Evolutionary conservation across 225 moss, liverwort and hornwort genomes (phyloP), one percentile per base, ranked within the genome.

Genomic region (Sphagnum contortum): DNA sequence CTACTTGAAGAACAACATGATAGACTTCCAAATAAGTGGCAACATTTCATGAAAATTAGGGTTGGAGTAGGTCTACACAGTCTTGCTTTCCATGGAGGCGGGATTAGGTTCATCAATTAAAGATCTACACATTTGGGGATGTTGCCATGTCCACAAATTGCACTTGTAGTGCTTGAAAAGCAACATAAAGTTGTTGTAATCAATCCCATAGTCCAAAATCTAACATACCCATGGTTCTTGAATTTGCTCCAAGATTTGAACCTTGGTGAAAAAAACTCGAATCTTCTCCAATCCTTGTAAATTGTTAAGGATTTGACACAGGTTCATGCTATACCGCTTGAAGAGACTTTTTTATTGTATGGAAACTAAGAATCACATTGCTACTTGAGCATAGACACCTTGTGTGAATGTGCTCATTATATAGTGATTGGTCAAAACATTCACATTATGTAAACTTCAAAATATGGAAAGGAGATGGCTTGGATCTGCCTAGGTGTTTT

Each of bases 121-220:
- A 61, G 68, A 53, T 1, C 0, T 1, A 48, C 7, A 63, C 12
- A 56, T 68, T 3, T 89, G 87, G 0, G 64, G 65, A 5, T 80
- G 75, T 10, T 92, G 78, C 92, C 96, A 98, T 3, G 74, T 74
- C 8, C 79, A 66, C 13, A 98, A 64, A 49, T 76, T 98, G 61
- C 96, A 98, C 49, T 92, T 92, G 62, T 98, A 98, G 69, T 88
- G 90, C 54, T 91, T 91, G 48, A 98, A 78, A 4, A 98, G 90
- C 0, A 98, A 69, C 13, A 90, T 77, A 29, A 92, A 92, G 14
- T 84, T 83, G 48, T 98, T 82, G 0, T 2, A 63, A 4, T 91
- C 89, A 0, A 98, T 85, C 0, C 96, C 92, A 14, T 98, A 92
- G 59, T 92, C 92, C 3, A 98, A 64, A 65, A 98, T 85, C 0